Evolutionary conservation across 768 basidiomycete genomes (phyloP), one percentile per base, ranked within the genome.

Genomic region (Boletus rubescentipes): DNA sequence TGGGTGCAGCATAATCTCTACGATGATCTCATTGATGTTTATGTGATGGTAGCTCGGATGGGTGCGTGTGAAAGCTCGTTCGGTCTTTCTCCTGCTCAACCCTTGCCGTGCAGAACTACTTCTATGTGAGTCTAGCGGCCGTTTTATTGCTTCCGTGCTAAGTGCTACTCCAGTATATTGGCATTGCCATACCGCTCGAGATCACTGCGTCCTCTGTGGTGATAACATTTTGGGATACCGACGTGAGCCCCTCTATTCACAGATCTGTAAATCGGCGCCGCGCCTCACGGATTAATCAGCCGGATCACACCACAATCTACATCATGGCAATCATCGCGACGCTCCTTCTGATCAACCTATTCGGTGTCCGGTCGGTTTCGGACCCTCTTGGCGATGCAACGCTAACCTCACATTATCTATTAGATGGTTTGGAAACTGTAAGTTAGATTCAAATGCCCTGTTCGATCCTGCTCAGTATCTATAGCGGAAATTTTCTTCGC

Each of bases 131-230:
- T 61, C 16, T 32, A n/a, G 15, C 12, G n/a, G 1, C n/a, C 3
- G 1, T 12, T 46, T 34, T 16, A 16, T 51, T 21, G 11, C 10
- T 11, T 48, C 6, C 10, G 4, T 23, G 8, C 50, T 52, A 9
- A 58, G 3, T 14, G 11, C 7, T 44, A 23, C 3, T 20, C 18
- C 5, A 66, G 64, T 59, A 43, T 51, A n/a, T 46, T 36, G 61
- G 52, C n/a, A 78, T 76, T 56, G 74, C 77, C 5, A 61, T 80
- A 15, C 77, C 79, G 3, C 75, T 79, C 20, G 81, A 82, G 60
- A 73, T 83, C 37, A 76, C 76, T 20, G 82, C 82, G 2, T 74
- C 78, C 8, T 67, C 77, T n/a, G 67, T 80, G 18, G 61, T 84
- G 49, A 72, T 83, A 46, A 65, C 71, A 31, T 82, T 78, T 67